phyloP scores from a whole-genome alignment of 768 basidiomycete species.

The Panellus pusillus region DNA sequence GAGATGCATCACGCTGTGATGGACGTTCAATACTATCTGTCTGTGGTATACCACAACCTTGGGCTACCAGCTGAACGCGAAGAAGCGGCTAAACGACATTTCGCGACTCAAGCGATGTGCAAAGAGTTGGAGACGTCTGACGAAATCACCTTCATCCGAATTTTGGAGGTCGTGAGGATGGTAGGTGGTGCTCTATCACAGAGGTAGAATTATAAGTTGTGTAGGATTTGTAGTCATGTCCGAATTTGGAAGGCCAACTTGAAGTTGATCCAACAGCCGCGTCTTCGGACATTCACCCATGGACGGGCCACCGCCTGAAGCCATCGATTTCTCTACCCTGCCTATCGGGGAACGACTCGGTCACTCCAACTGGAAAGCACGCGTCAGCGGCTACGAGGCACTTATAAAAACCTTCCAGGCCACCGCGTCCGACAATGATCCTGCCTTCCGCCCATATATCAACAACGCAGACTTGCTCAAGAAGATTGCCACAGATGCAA shows the following conservation, averaged over 20 bases:
- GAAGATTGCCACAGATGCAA: constrained; percentile 87
- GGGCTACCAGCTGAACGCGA: constrained; percentile 56
- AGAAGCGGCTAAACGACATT: constrained; percentile 49
- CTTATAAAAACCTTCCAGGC: constrained; percentile 85
- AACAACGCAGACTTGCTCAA: constrained; percentile 76
- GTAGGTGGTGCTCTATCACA: constrained; percentile 58
- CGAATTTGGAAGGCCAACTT: not conserved
- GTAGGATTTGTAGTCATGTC: not conserved
- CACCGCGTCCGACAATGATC: constrained; percentile 91
- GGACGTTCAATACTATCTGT: constrained; percentile 72
- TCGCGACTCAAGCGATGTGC: constrained; percentile 41
- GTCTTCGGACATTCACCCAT: constrained; percentile 35
- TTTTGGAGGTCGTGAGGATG: constrained; percentile 58
- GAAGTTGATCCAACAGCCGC: constrained; percentile 13
- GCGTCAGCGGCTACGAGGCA: constrained; percentile 88
- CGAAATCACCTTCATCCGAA: constrained; percentile 45
- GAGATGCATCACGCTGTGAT: constrained; percentile 58
- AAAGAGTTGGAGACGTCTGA: constrained; percentile 48
- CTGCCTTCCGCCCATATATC: constrained; percentile 88
- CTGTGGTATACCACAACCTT: constrained; percentile 73
- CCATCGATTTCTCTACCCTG: constrained; percentile 88
- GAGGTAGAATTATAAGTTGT: constrained; percentile 22
- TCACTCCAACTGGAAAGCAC: constrained; percentile 99
- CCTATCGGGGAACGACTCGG: constrained; percentile 77
- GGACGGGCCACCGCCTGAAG: constrained; percentile 90